Base-by-base conservation (phyloP, 2,329 filamentous ascomycete species). In the Leptoxyphium fumago region DNA sequence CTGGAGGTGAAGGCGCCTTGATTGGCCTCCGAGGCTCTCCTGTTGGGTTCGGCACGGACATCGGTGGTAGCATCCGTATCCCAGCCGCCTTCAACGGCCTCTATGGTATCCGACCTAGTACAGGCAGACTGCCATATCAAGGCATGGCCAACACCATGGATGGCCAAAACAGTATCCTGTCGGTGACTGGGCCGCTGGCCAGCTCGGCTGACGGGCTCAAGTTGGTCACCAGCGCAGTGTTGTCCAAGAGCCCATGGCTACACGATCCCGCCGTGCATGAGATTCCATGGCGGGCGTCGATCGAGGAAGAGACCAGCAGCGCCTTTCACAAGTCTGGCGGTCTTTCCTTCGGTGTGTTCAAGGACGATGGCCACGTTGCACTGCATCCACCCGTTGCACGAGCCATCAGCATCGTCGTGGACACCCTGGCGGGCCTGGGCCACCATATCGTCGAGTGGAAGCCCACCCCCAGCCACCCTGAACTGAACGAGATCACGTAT, bases 221-320 rank as follows among this genome's bases (percentile, higher is more conserved):
- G 34, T 59, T 84, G 2, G 54, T 78, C 2, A 67, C 77, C 2
- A 70, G 75, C 51, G 63, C 71, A 0, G 55, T 84, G 2, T 61
- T 86, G 1, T 65, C 64, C 10, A 70, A 70, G 29, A 53, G 75
- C 43, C 81, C 81, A 0, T 85, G 81, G 82, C 60, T 76, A 1
- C 62, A 74, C 49, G 81, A 85, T 56, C 80, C 81, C 0, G 62
- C 78, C 0, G 77, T 80, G 0, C 61, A 77, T 36, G 76, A 81
- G 15, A 65, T 85, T 1, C 80, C 80, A 0, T 85, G 79, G 73
- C 70, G 78, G 2, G 43, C 47, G 28, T 52, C 55, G 30, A 41
- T 55, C 14, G 40, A 43, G 5, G 44, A 50, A 13, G 52, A 50
- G n/a, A 36, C 32, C 11, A 30, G 21, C 14, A 11, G 11, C 38